phyloP scores from a whole-genome alignment of 345 rosid genomes.

The Sisymbrium irio region DNA sequence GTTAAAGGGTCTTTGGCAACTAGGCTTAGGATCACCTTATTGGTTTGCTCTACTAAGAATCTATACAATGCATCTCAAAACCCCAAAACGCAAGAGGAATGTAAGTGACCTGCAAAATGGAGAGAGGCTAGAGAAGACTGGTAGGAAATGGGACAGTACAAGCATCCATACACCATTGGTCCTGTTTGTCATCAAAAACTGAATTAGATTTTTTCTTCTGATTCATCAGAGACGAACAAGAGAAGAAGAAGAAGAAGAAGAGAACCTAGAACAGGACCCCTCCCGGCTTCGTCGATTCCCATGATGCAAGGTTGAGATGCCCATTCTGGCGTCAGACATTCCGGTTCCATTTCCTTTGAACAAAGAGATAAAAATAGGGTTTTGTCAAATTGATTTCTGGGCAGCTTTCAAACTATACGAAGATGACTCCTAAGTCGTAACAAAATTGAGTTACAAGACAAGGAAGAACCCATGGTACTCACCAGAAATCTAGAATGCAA shows the following conservation, averaged over 20 bases:
- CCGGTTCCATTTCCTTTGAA: constrained; percentile 39
- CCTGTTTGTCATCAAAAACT: constrained; percentile 45
- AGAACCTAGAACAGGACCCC: constrained; percentile 85
- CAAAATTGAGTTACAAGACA: too few relatives aligned
- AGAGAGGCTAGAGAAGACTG: constrained; percentile 74
- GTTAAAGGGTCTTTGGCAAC: too few relatives aligned
- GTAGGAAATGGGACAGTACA: constrained; percentile 81
- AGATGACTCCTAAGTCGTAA: too few relatives aligned
- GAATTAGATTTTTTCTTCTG: not conserved
- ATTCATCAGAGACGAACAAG: too few relatives aligned
- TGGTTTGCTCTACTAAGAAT: too few relatives aligned
- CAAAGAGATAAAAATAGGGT: too few relatives aligned
- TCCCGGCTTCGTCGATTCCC: constrained; percentile 98
- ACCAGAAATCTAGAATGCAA: not conserved
- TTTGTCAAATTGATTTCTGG: too few relatives aligned
- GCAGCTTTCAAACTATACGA: too few relatives aligned
- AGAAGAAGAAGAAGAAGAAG: too few relatives aligned
- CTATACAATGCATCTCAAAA: too few relatives aligned
- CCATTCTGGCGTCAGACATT: constrained; percentile 52
- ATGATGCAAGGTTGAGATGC: constrained; percentile 78
- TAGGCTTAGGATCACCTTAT: too few relatives aligned
- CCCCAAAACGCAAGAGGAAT: not conserved
- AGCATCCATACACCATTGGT: constrained; percentile 97
- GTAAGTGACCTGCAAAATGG: constrained; percentile 60
- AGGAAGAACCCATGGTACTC: not conserved